phyloP scores from a whole-genome alignment of 495 filamentous ascomycete species.

The Rhypophila decipiens region DNA sequence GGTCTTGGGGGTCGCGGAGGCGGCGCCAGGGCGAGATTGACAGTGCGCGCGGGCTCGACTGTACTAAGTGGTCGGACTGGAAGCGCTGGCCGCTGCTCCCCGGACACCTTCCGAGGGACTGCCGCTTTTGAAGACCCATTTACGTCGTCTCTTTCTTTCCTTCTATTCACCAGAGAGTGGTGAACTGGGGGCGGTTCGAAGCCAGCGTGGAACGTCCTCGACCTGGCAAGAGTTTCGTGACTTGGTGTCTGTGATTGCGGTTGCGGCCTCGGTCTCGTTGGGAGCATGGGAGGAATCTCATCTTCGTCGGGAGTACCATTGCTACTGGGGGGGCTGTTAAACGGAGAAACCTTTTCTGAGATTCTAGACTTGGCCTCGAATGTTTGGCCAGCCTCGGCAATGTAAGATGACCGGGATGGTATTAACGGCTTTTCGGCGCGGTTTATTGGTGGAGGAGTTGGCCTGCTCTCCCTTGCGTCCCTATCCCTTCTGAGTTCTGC shows the following conservation, averaged over 20 bases:
- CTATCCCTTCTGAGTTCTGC: slow-evolving; percentile 41
- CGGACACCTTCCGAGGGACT: slow-evolving; percentile 26
- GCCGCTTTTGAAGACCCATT: slow-evolving; percentile 27
- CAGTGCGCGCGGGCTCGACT: slow-evolving; percentile 18
- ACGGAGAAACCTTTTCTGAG: slow-evolving; percentile 61
- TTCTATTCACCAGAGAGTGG: slow-evolving; percentile 35
- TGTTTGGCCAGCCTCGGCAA: slow-evolving; percentile 18
- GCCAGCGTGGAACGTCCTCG: slow-evolving; percentile 22
- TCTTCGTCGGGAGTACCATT: slow-evolving; percentile 53
- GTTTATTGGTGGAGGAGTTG: slow-evolving; percentile 62
- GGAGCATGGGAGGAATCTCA: slow-evolving; percentile 34
- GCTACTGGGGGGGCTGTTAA: slow-evolving; percentile 82
- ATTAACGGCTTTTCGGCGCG: slow-evolving; percentile 75
- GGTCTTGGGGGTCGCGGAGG: slow-evolving; percentile 44
- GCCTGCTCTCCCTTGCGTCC: slow-evolving; percentile 25
- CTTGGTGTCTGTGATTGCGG: slow-evolving; percentile 1
- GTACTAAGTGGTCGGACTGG: slow-evolving; percentile 47
- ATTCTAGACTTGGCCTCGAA: slow-evolving; percentile 25
- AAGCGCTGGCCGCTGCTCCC: slow-evolving; percentile 53
- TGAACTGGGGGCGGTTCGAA: slow-evolving; percentile 48
- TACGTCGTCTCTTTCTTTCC: slow-evolving; percentile 30
- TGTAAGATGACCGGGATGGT: slow-evolving; percentile 27
- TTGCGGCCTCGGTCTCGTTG: slow-evolving; percentile 30
- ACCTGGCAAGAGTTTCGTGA: slow-evolving; percentile 7
- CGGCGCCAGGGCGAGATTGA: slow-evolving; percentile 25